Base-by-base conservation (phyloP, 2,329 filamentous ascomycete species). In the Neopestalotiopsis sp. region DNA sequence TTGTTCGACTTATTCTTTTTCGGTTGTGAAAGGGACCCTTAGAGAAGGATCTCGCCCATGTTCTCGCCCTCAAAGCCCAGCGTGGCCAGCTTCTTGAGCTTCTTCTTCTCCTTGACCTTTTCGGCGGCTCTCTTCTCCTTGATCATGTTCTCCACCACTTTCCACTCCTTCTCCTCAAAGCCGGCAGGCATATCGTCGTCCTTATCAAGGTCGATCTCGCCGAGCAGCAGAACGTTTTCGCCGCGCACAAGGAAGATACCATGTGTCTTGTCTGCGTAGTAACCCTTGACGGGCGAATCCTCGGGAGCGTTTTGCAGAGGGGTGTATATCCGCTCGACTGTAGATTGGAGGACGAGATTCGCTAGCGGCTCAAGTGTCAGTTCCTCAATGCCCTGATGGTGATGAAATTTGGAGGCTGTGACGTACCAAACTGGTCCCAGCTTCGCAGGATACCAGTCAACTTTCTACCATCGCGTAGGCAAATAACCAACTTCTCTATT, bases 341-440 rank as follows among this genome's bases (percentile, higher is more conserved):
- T 98, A 75, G 94, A 94, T 82, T 98, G 95, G 65, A 99, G 90
- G 71, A 98, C 94, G 70, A 99, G 88, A 81, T 99, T 99, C 74
- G 95, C 95, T 97, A 77, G 69, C 45, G 72, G 68, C 61, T 67
- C 30, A 13, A 34, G 40, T 32, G 58, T 70, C 61, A 66, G 20
- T 40, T 56, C 32, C 38, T 40, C 34, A 24, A 20, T 38, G 7
- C 28, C 12, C 28, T 57, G 28, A 5, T 17, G 20, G 9, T 49
- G 20, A n/a, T 28, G 14, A 1, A 30, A 5, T 12, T 17, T 2
- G 53, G 4, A 28, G 2, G 13, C 34, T 28, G 10, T 12, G 56
- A 81, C 86, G 76, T 90, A 97, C 95, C 95, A 78, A 97, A 98
- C 81, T 99, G 96, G 82, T 99, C 96, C 94, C 96, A 99, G 75